Conservation (phyloP, 2,329 filamentous ascomycete genomes). For the Domatiomyces catenatus region DNA sequence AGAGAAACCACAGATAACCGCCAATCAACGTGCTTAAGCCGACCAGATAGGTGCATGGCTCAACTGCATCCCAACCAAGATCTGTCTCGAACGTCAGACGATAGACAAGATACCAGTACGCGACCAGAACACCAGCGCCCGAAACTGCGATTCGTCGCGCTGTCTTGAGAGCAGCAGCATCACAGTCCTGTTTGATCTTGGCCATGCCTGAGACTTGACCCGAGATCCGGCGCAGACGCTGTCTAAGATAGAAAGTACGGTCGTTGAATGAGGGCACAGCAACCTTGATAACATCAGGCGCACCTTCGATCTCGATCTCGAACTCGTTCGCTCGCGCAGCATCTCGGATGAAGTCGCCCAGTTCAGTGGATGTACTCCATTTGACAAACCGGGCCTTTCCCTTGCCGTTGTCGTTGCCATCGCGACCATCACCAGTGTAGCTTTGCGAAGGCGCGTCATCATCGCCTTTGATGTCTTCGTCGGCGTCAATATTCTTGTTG, state of each 20-base stretch:
- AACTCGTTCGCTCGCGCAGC: conserved; percentile 75
- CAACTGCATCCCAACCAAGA: conserved; percentile 78
- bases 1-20: conserved; percentile 86
- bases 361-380: conserved; percentile 77
- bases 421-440: conserved; percentile 55
- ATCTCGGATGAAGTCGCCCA: conserved; percentile 87
- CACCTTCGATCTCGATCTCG: conserved; percentile 64
- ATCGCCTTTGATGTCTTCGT: conserved; percentile 26
- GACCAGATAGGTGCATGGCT: conserved; percentile 78
- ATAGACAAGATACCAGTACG: conserved; percentile 60
- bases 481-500: conserved; percentile 37
- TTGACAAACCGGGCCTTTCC: conserved; percentile 54
- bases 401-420: conserved; percentile 33
- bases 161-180: conserved; percentile 57
- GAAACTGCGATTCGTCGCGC: conserved; percentile 67
- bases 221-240: conserved; percentile 57
- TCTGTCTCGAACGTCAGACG: conserved; percentile 52
- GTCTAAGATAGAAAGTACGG: conserved; percentile 74
- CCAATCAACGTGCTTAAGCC: conserved; percentile 75
- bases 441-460: conserved; percentile 43
- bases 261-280: conserved; percentile 78
- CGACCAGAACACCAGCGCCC: conserved; percentile 56
- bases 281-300: conserved; percentile 52
- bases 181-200: conserved; percentile 66
- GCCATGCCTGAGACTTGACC: conserved; percentile 53